Percentiles rank a stretch among this genome's conserved stretches.
Evolutionary conservation across 169 alveolate species (phyloP).

Genomic region (Miamiensis avidus): DNA sequence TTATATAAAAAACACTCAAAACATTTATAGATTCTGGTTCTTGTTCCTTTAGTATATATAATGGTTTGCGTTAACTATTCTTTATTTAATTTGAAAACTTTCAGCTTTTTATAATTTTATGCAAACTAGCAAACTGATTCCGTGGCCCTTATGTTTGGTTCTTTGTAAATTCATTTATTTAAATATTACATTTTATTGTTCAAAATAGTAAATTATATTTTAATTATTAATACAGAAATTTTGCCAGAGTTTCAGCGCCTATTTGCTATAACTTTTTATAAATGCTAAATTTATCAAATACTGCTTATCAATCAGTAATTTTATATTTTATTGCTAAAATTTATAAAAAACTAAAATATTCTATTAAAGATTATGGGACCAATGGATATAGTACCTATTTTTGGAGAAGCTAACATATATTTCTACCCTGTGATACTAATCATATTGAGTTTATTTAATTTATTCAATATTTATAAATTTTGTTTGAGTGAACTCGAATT

Average conservation of each 20-base stretch:
- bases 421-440: background rate
- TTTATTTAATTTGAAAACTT: background rate
- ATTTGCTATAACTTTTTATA: background rate
- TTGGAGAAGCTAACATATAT: background rate
- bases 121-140: background rate
- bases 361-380: background rate
- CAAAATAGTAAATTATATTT: too few relatives aligned
- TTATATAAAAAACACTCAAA: too few relatives aligned
- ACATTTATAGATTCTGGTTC: background rate
- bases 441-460: background rate
- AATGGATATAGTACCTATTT: background rate
- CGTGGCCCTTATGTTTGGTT: background rate
- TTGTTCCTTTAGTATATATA: background rate
- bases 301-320: background rate
- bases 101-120: background rate
- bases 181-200: too few relatives aligned
- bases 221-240: background rate
- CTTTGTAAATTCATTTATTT: background rate
- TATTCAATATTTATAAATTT: too few relatives aligned
- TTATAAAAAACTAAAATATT: too few relatives aligned
- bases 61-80: background rate
- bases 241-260: background rate
- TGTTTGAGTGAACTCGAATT: background rate
- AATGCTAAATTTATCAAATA: too few relatives aligned
- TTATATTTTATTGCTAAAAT: too few relatives aligned